Conservation (phyloP, 2,329 filamentous ascomycete species). For the Ophiostoma sp. region DNA sequence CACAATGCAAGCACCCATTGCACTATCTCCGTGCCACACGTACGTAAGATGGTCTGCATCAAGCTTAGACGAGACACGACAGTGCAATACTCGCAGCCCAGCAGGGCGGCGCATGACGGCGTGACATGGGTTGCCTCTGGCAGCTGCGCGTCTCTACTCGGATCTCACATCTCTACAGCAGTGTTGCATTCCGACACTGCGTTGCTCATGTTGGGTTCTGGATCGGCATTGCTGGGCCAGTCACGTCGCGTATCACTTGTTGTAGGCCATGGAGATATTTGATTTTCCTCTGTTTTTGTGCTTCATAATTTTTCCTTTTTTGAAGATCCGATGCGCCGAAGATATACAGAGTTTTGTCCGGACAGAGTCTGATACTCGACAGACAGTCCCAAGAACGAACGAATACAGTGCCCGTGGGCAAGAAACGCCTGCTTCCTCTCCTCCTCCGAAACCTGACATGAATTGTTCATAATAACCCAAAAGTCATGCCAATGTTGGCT, state of each 20-base stretch:
- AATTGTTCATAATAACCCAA: conserved; percentile 12
- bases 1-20: background rate
- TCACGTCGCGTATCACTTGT: background rate
- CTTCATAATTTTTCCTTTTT: conserved; percentile 19
- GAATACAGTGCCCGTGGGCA: conserved; percentile 15
- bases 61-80: background rate
- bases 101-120: background rate
- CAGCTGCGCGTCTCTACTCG: background rate
- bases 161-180: background rate
- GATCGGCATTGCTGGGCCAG: background rate
- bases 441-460: background rate
- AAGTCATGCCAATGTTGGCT: background rate
- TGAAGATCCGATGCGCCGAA: conserved; percentile 25
- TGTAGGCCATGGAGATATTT: background rate
- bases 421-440: conserved; percentile 12
- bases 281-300: conserved; percentile 21
- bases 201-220: too few species aligned
- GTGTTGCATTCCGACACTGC: too few species aligned
- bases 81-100: background rate
- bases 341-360: conserved; percentile 19
- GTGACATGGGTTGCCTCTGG: conserved; percentile 1
- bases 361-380: conserved; percentile 17
- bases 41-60: background rate
- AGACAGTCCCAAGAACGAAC: conserved; percentile 1
- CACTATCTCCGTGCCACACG: conserved; percentile 2